Base-by-base conservation (phyloP, 768 basidiomycete genomes). In the Sarcomyxa edulis region DNA sequence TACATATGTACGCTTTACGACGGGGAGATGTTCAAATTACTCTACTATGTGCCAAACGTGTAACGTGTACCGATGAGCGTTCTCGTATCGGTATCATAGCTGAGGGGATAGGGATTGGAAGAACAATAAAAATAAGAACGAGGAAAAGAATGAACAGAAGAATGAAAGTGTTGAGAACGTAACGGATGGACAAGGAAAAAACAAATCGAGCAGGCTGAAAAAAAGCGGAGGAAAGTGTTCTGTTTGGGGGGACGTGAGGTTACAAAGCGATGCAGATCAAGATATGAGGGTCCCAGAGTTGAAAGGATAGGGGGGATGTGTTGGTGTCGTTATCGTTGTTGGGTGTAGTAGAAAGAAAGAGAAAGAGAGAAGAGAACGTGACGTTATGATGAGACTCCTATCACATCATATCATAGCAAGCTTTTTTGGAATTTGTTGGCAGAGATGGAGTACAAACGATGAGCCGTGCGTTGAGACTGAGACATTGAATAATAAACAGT, bases 61-160 rank as follows among this genome's bases (percentile, higher is more conserved):
- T 31, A 87, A 52, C 80, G 88, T 38, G 80, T 86, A 7, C 78
- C 75, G 46, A 71, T 76, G 5, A 70, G n/a, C n/a, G n/a, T n/a
- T n/a, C n/a, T n/a, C n/a, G n/a, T n/a, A n/a, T n/a, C n/a, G n/a
- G n/a, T n/a, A n/a, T n/a, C n/a, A n/a, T 66, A 0, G 68, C 76
- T 7, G 65, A 72, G 10, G 42, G 39, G 8, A 35, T 43, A 14
- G n/a, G 90, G 63, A 9, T 5, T 37, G 44, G 24, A 27, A 28
- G 11, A 30, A 39, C 10, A 28, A 44, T 12, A 35, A 30, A 19
- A 32, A 41, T 12, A 55, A 58, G 40, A 72, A 66, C 46, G 74
- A 76, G 48, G 55, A 40, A 7, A 64, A 61, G 40, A 67, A 75
- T 40, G 43, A 41, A 19, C 54, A 58, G 39, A 62, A 76, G n/a